Evolutionary conservation across 306 rosid species (phyloP), one percentile per base, ranked within the genome.

Genomic region (Ceratonia siliqua): DNA sequence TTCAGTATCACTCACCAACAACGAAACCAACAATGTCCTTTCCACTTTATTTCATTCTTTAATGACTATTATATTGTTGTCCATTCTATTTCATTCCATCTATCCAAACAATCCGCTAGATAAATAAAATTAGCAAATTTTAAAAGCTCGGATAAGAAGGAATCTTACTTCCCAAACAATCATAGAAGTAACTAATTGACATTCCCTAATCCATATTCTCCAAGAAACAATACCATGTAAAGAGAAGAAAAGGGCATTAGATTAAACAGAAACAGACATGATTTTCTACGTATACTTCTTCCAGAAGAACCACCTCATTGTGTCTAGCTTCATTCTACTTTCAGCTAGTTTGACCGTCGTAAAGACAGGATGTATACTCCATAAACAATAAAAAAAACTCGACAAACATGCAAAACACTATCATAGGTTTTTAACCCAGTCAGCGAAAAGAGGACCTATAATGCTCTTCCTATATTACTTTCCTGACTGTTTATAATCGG

Each of bases 321-420:
- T 9, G 15, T 20, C 42, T 15, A 43, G 70, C 30, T 56, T 68
- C 62, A 21, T 12, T 52, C 11, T 24, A 43, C 56, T 20, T 32
- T 45, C 62, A 43, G 20, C 22, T 21, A 43, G 50, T 76, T 25
- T n/a, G n/a, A 58, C 18, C 45, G 15, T 25, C 8, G 35, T 14
- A 69, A 78, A 55, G 25, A 58, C 46, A 79, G 50, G 43, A 32
- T 5, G 36, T 56, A 18, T 79, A 55, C 10, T 33, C 45, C 45
- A 5, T 48, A 45, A 43, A 65, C 54, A 14, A 4, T 14, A 35
- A 42, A 65, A 6, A 42, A 35, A 10, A 17, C 55, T 55, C 17
- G 66, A 27, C 35, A 64, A 21, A 58, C 72, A 80, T 50, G 58
- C 72, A 74, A 75, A 15, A 67, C 49, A 35, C 27, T 54, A 35